Conservation (phyloP, 148 eudicot genomes). For the Chenopodium album region DNA sequence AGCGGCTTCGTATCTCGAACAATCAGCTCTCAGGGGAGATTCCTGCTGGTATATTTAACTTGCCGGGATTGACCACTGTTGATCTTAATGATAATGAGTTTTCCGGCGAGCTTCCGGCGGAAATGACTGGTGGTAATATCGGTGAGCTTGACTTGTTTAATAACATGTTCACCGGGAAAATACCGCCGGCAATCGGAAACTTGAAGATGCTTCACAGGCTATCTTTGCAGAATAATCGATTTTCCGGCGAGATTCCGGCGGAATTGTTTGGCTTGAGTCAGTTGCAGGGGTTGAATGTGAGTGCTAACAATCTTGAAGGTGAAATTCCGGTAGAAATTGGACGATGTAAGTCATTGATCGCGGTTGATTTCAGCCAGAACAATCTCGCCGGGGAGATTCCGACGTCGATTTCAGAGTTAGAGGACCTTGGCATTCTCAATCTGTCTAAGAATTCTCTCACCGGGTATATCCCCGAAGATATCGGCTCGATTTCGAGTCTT, state of each 20-base stretch:
- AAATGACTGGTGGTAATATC: slow-evolving; percentile 28
- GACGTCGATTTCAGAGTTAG: slow-evolving; percentile 19
- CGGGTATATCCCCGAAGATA: slow-evolving; percentile 44
- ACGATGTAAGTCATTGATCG: slow-evolving; percentile 29
- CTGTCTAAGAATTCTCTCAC: slow-evolving; percentile 41
- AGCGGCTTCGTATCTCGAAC: slow-evolving; percentile 28
- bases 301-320: slow-evolving; percentile 42
- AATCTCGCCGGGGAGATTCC: slow-evolving; percentile 45
- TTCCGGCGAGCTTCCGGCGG: slow-evolving; percentile 47
- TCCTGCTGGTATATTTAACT: slow-evolving; percentile 41
- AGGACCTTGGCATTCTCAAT: slow-evolving; percentile 33
- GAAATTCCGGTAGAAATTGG: slow-evolving; percentile 40
- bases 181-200: slow-evolving; percentile 38
- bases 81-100: slow-evolving; percentile 43
- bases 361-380: slow-evolving; percentile 51
- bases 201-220: slow-evolving; percentile 29
- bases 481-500: slow-evolving; percentile 31
- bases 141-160: slow-evolving; percentile 33
- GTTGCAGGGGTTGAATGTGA: slow-evolving; percentile 28
- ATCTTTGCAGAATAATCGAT: slow-evolving; percentile 31
- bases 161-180: slow-evolving; percentile 39
- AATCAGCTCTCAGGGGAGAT: slow-evolving; percentile 40
- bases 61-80: slow-evolving; percentile 30
- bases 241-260: slow-evolving; percentile 47
- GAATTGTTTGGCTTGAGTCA: slow-evolving; percentile 31